Percentiles rank a stretch among this genome's conserved stretches.
Conservation (phyloP, 1,284 basidiomycete genomes). For the Leccinum pachyderme region DNA sequence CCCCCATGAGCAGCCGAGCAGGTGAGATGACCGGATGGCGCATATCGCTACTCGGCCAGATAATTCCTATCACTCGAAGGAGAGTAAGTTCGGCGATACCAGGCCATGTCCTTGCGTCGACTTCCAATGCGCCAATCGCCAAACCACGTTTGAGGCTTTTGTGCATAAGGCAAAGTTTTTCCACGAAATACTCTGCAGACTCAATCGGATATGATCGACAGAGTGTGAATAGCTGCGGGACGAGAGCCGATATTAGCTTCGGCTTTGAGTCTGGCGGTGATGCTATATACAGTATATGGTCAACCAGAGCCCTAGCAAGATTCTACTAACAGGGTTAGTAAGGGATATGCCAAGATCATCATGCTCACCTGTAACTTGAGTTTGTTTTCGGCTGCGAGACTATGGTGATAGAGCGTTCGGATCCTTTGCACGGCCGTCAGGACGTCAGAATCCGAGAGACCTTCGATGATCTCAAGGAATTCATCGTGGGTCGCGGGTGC, state of each 20-base stretch:
- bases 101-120: slow-evolving; percentile 84
- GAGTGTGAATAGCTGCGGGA: slow-evolving; percentile 83
- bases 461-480: slow-evolving; percentile 79
- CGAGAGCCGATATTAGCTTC: slow-evolving; percentile 61
- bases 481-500: slow-evolving; percentile 88
- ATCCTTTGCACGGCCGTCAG: slow-evolving; percentile 90
- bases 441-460: slow-evolving; percentile 69
- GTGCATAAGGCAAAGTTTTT: slow-evolving; percentile 89
- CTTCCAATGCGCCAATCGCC: slow-evolving; percentile 64
- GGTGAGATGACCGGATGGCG: slow-evolving; percentile 89
- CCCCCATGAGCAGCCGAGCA: slow-evolving; percentile 83
- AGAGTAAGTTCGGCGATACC: slow-evolving; percentile 80
- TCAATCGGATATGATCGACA: slow-evolving; percentile 81
- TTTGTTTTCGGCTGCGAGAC: slow-evolving; percentile 89
- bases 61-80: slow-evolving; percentile 74
- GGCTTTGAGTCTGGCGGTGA: slow-evolving; percentile 63
- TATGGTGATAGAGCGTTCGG: slow-evolving; percentile 88
- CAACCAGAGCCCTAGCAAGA: slow-evolving; percentile 83
- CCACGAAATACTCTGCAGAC: slow-evolving; percentile 76
- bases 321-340: slow-evolving; percentile 41
- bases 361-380: slow-evolving; percentile 77
- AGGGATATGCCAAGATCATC: slow-evolving; percentile 2
- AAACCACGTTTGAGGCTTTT: slow-evolving; percentile 91
- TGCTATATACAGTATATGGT: slow-evolving; percentile 83
- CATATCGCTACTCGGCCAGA: slow-evolving; percentile 96